Evolutionary conservation across 306 rosid genomes (phyloP).

Genomic region (Castanospermum australe): DNA sequence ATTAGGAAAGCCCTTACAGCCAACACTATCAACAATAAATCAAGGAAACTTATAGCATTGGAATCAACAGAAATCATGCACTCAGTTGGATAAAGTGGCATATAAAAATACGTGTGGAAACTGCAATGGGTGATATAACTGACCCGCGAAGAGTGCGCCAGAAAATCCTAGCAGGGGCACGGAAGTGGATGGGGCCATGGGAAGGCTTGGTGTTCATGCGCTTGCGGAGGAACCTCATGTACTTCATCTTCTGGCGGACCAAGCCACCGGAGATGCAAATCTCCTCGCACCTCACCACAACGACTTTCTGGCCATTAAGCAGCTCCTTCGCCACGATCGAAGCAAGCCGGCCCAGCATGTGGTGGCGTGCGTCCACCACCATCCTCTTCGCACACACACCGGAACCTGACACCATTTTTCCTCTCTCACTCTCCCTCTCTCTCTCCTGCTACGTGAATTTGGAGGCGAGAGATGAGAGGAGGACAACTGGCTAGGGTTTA

Average conservation of each 20-base stretch:
- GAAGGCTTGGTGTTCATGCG: conserved; percentile 25
- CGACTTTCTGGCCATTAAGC: conserved; percentile 19
- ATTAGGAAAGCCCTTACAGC: no score
- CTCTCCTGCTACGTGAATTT: no score
- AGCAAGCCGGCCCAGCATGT: conserved; percentile 20
- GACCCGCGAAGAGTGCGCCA: conserved; percentile 17
- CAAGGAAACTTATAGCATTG: no score
- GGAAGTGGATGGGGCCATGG: conserved; percentile 12
- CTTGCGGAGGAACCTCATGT: conserved; percentile 22
- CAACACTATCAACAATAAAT: no score
- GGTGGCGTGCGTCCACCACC: conserved; percentile 19
- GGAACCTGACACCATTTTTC: no score
- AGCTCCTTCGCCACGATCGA: conserved; percentile 25
- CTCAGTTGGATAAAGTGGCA: no score
- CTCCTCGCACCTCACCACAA: conserved; percentile 27
- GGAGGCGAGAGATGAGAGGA: no score
- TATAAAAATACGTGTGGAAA: background rate
- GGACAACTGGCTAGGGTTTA: no score
- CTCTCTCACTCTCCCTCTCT: no score
- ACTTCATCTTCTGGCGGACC: conserved; percentile 28
- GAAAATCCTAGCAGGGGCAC: conserved; percentile 15
- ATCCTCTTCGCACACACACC: no score
- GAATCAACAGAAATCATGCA: no score
- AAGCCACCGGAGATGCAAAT: conserved; percentile 23
- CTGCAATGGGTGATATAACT: background rate